phyloP scores from a whole-genome alignment of 2,329 filamentous ascomycete species.

The Rutstroemia sydowiana region DNA sequence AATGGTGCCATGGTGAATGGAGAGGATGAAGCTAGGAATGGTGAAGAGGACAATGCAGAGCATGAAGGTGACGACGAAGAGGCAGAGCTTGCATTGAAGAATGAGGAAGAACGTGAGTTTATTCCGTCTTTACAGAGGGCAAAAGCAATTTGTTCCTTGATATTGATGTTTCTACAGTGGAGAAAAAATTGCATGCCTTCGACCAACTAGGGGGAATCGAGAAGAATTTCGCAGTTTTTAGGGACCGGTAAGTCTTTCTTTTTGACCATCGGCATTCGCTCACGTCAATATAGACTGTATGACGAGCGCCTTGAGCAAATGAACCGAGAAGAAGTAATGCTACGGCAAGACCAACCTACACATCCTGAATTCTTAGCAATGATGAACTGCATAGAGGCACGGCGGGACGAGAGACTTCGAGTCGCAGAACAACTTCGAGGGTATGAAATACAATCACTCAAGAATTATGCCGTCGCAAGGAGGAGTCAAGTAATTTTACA shows the following conservation, averaged over 20 bases:
- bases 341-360: conserved; percentile 54
- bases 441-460: conserved; percentile 66
- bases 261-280: conserved; percentile 11
- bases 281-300: conserved; percentile 55
- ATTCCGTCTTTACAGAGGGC: background rate
- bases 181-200: conserved; percentile 71
- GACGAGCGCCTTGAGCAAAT: conserved; percentile 80
- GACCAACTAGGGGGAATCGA: conserved; percentile 76
- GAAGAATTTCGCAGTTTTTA: conserved; percentile 78
- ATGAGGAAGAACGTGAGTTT: conserved; percentile 57
- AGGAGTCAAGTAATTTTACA: conserved; percentile 82
- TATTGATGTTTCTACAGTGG: conserved; percentile 44
- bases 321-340: conserved; percentile 60
- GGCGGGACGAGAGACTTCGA: conserved; percentile 71
- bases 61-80: conserved; percentile 50
- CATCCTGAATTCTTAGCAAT: conserved; percentile 89
- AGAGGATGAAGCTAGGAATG: conserved; percentile 33
- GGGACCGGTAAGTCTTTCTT: conserved; percentile 56
- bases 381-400: conserved; percentile 77
- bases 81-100: conserved; percentile 48
- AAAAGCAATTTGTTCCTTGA: conserved; percentile 8
- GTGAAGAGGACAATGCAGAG: conserved; percentile 45
- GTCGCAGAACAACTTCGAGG: conserved; percentile 66
- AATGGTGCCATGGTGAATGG: conserved; percentile 22
- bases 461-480: conserved; percentile 70